Evolutionary conservation across 441 rosid genomes (phyloP).

Genomic region (Euphorbia celastroides): DNA sequence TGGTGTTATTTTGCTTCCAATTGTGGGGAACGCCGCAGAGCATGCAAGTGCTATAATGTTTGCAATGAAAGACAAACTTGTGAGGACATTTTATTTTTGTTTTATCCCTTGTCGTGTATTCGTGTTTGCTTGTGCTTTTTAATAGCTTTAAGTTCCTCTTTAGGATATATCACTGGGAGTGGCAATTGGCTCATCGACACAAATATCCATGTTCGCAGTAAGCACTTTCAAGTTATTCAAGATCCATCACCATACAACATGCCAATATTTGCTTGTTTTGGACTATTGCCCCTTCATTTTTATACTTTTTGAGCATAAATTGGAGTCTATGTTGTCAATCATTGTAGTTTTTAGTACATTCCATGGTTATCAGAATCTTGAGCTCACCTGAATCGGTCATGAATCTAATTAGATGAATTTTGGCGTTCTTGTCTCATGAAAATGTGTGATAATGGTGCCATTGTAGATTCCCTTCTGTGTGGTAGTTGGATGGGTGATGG

Average conservation of each 20-base stretch:
- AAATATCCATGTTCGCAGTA: constrained; percentile 95
- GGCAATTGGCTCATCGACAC: constrained; percentile 97
- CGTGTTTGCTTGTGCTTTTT: not conserved
- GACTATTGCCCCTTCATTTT: not conserved
- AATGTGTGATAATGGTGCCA: constrained; percentile 1
- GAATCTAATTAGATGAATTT: not conserved
- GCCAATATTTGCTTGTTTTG: not conserved
- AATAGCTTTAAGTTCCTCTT: not conserved
- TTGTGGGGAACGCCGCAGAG: constrained; percentile 97
- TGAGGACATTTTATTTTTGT: constrained; percentile 29
- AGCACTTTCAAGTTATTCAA: constrained; percentile 10
- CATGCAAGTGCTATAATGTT: constrained; percentile 96
- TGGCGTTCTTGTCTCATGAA: not conserved
- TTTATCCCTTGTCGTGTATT: constrained; percentile 4
- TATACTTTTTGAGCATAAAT: not conserved
- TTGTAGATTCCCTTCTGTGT: constrained; percentile 90
- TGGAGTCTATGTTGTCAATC: not conserved
- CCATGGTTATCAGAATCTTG: not conserved
- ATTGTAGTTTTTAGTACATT: not conserved
- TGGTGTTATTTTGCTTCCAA: constrained; percentile 88
- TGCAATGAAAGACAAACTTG: constrained; percentile 97
- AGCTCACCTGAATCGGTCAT: too few species aligned
- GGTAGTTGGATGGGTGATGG: constrained; percentile 91
- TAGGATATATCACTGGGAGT: constrained; percentile 95
- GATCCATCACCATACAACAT: too few species aligned